Evolutionary conservation across 2,329 filamentous ascomycete genomes (phyloP), one percentile per base, ranked within the genome.

Genomic region (Madurella mycetomatis): DNA sequence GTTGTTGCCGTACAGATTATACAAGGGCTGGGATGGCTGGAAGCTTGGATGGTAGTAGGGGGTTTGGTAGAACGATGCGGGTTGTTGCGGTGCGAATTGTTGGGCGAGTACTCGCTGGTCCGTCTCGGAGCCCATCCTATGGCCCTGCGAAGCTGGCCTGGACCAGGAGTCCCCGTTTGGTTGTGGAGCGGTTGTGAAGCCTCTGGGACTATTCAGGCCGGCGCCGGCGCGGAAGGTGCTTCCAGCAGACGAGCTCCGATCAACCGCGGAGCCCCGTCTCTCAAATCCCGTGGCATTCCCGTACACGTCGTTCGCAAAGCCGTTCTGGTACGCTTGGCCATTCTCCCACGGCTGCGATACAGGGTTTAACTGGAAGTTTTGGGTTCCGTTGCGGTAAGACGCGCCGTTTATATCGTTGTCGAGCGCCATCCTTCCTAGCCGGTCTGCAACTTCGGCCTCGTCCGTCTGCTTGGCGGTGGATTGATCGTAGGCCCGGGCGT

Each of bases 321-420:
- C 66, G 41, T 61, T 61, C 19, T 58, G 67, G 51, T 67, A 64
- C 9, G 61, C 59, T 13, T 75, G 70, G 8, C 66, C 65, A 47
- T 67, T 67, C 1, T 65, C 64, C 77, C 78, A 81, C 2, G 76
- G 59, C 58, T 76, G 73, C 5, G 75, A 75, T 8, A 67, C 70
- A 1, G 77, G 74, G 57, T 80, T 78, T 57, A 76, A 66, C 57
- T 76, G 74, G 60, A 78, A 78, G 5, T 71, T 66, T 48, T 72
- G 72, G 30, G 52, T 54, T 2, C 57, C 55, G 2, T 60, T 58
- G 44, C 59, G 62, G 46, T 56, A 64, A 9, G 43, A 31, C 5
- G 51, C 16, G 2, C 52, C 51, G 31, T 66, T 68, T 2, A 61
- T 19, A 9, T 41, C 56, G 30, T 70, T 69, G 15, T 72, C 69